These are phyloP conservation scores for Myxozyma lipomycoides DNA, from an alignment of 805 yeast genomes.

Conservation along the genomic window DNA sequence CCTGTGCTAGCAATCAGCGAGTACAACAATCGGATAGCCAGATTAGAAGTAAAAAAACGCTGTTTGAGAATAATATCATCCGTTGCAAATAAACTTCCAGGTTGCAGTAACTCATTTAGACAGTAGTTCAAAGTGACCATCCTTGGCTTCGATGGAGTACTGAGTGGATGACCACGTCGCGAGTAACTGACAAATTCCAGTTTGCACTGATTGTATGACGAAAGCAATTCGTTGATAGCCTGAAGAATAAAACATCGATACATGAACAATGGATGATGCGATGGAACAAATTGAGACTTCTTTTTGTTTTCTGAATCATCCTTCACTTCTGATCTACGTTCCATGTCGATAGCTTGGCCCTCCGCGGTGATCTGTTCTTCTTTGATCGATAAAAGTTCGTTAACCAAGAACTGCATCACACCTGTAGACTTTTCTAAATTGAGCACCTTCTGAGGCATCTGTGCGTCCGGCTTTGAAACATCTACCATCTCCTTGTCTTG, in stretches of 20 bases:
- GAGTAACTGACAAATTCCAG: conserved; percentile 77
- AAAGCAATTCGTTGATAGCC: conserved; percentile 62
- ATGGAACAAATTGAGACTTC: conserved; percentile 26
- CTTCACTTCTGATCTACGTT: neutral
- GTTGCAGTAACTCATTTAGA: conserved; percentile 66
- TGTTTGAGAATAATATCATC: conserved; percentile 38
- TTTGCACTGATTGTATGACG: conserved; percentile 76
- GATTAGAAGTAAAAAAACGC: conserved; percentile 51
- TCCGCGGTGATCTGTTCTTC: conserved; percentile 28
- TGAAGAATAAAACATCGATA: conserved; percentile 68
- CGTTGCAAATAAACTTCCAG: conserved; percentile 41
- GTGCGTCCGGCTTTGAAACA: conserved; percentile 33
- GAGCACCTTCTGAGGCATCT: conserved; percentile 16
- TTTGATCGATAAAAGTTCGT: conserved; percentile 56
- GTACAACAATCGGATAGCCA: conserved; percentile 58
- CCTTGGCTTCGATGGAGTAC: conserved; percentile 52
- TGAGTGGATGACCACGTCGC: conserved; percentile 35
- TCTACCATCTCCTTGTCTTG: conserved; percentile 26
- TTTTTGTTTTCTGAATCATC: conserved; percentile 9
- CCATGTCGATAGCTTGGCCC: neutral
- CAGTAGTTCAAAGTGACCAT: conserved; percentile 73
- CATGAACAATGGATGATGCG: conserved; percentile 52
- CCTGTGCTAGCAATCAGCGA: conserved; percentile 61
- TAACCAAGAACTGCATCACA: conserved; percentile 57
- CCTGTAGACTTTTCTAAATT: conserved; percentile 44